A percentile compares a stretch with the other conserved stretches of the same genome.
Conservation (phyloP, 805 yeast genomes). For the Ogataea glucozyma region DNA sequence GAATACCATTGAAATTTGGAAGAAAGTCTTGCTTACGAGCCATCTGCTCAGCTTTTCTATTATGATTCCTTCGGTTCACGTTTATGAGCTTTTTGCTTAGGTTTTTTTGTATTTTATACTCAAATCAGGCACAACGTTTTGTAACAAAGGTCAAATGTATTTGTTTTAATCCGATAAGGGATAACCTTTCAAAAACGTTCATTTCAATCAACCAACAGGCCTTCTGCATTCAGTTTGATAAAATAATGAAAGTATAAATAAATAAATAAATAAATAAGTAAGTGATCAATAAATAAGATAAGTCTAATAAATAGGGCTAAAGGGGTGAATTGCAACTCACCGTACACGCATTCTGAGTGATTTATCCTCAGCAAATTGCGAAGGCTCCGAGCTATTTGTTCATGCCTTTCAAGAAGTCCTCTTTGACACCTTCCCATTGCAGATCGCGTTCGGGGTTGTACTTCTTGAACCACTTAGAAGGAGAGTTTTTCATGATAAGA, state of each 20-base stretch:
- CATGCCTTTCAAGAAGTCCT: slow-evolving; percentile 39
- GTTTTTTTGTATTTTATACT: slow-evolving; percentile 6
- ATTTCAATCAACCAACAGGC: too few relatives aligned
- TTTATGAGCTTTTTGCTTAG: slow-evolving; percentile 4
- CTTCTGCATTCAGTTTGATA: too few relatives aligned
- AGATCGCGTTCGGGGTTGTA: slow-evolving; percentile 35
- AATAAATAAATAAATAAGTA: slow-evolving; percentile 15
- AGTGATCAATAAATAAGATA: slow-evolving; percentile 5
- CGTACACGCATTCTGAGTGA: too few relatives aligned
- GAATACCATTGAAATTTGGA: slow-evolving; percentile 4
- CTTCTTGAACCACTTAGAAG: slow-evolving; percentile 39
- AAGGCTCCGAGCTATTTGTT: slow-evolving; percentile 21
- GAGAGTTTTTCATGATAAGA: slow-evolving; percentile 41
- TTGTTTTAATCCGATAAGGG: too few relatives aligned
- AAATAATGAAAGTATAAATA: slow-evolving; percentile 15
- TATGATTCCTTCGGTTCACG: slow-evolving; percentile 6
- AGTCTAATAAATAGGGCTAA: neutral
- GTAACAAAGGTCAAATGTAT: too few relatives aligned
- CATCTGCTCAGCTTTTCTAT: neutral
- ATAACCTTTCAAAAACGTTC: too few relatives aligned
- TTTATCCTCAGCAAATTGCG: too few relatives aligned
- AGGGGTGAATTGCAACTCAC: neutral
- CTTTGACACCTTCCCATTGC: slow-evolving; percentile 37
- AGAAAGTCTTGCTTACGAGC: too few relatives aligned
- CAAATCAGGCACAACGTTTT: slow-evolving; percentile 3